Evolutionary conservation across 768 basidiomycete species (phyloP), one percentile per base, ranked within the genome.

Genomic region (Leccinum boreale): DNA sequence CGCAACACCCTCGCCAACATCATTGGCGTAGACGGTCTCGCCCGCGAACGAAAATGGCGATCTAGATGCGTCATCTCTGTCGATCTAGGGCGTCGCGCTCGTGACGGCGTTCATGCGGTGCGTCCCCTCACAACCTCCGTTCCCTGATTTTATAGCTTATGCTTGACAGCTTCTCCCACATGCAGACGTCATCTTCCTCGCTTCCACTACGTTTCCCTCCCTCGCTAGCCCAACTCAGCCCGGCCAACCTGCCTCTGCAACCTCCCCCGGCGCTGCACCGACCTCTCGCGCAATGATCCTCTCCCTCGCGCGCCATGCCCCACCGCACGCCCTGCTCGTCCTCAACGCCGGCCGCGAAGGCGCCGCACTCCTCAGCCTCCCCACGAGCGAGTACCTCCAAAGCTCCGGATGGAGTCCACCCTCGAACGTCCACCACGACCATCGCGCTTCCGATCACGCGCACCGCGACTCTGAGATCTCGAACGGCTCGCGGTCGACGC

Each of bases 331-430:
- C 0, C 77, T 94, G 0, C 84, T 93, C n/a, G 81, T 94, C 24
- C 89, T 86, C 3, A 78, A 92, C 65, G 92, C 91, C 81, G 90
- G 90, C 6, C 76, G 79, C 23, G 87, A 90, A 50, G 91, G 91
- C 11, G 88, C 87, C 1, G 92, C 91, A 0, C 85, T 90, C 4
- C 79, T 93, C 54, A 90, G 88, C 15, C 72, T 93, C 7, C 92
- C 91, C 0, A 92, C 91, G 0, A 81, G 82, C 62, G 92, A 94
- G 64, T 94, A 93, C 70, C 90, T 92, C 68, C 92, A 94, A 62
- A 86, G 85, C 62, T 90, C 89, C 0, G 85, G 87, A 2, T 93
- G 91, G 90, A 82, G 36, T n/a, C 36, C 74, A 1, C 50, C 33
- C 36, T 19, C 53, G 14, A 10, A 6, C 31, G 11, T 11, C 46